These are phyloP conservation scores for Diaporthe caulivora DNA, from an alignment of 2,329 filamentous ascomycete genomes.

Conservation along the genomic window DNA sequence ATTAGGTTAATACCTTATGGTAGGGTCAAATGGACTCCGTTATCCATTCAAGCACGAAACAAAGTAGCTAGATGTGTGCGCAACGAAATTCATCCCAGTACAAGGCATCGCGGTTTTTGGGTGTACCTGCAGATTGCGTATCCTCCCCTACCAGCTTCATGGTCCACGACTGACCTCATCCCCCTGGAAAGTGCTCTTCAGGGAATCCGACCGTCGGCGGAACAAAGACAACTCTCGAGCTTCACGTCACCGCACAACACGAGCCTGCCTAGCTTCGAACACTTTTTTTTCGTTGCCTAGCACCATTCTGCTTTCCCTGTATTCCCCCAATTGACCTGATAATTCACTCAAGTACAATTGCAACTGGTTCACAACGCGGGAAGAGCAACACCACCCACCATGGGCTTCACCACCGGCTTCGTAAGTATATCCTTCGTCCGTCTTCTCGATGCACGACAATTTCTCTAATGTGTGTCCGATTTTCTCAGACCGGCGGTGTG, in stretches of 20 bases:
- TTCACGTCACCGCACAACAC: neutral
- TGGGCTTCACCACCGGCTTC: constrained; percentile 82
- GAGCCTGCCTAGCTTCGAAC: neutral
- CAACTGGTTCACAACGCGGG: constrained; percentile 15
- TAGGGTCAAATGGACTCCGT: neutral
- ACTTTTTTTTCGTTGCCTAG: neutral
- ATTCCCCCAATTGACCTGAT: constrained; percentile 1
- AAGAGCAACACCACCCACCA: constrained; percentile 51
- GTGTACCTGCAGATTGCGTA: neutral
- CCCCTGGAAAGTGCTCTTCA: constrained; percentile 11
- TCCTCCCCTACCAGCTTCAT: neutral
- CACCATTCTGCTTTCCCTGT: neutral
- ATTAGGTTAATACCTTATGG: too few species aligned
- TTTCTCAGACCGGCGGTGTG: constrained; percentile 76
- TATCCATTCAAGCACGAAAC: fast-evolving
- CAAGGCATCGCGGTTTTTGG: neutral
- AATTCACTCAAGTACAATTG: constrained; percentile 43
- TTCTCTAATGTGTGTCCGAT: constrained; percentile 33
- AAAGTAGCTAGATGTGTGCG: fast-evolving
- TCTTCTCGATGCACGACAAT: neutral
- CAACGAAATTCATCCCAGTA: too few species aligned
- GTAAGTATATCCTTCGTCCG: constrained; percentile 60
- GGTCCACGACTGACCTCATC: constrained; percentile 35
- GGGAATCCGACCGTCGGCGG: neutral
- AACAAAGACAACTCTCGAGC: neutral